Conservation (phyloP, 2,329 filamentous ascomycete species). For the Alternaria tenuissima region DNA sequence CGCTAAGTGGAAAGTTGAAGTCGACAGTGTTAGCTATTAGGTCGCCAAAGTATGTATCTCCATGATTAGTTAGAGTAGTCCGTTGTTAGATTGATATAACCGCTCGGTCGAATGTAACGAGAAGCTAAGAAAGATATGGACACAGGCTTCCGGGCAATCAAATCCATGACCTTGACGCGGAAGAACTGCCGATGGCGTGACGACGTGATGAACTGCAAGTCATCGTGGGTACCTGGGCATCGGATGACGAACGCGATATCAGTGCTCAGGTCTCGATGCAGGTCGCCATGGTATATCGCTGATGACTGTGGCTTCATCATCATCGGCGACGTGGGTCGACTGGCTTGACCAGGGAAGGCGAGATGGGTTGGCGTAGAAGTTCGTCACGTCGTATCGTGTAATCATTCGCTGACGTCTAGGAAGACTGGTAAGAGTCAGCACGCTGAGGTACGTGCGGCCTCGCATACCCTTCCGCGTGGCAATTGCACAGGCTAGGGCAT, state of each 20-base stretch:
- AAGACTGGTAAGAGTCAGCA: constrained; percentile 3
- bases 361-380: neutral
- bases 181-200: constrained; percentile 1
- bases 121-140: neutral
- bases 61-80: neutral
- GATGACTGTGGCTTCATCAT: constrained; percentile 1
- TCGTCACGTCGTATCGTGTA: neutral
- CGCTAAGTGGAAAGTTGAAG: neutral
- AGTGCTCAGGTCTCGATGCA: constrained; percentile 2
- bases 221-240: constrained; percentile 1
- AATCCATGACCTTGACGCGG: neutral
- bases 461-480: constrained; percentile 4
- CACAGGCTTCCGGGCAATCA: neutral
- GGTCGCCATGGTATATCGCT: neutral
- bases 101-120: neutral
- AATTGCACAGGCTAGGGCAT: neutral
- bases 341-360: neutral
- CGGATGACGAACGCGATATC: neutral
- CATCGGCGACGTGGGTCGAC: neutral
- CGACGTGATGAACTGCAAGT: neutral
- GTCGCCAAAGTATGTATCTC: neutral
- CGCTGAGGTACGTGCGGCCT: constrained; percentile 4
- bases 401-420: neutral
- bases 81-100: neutral
- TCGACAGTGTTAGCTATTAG: neutral